phyloP scores from a whole-genome alignment of 306 rosid genomes.

The Glycyrrhiza uralensis region DNA sequence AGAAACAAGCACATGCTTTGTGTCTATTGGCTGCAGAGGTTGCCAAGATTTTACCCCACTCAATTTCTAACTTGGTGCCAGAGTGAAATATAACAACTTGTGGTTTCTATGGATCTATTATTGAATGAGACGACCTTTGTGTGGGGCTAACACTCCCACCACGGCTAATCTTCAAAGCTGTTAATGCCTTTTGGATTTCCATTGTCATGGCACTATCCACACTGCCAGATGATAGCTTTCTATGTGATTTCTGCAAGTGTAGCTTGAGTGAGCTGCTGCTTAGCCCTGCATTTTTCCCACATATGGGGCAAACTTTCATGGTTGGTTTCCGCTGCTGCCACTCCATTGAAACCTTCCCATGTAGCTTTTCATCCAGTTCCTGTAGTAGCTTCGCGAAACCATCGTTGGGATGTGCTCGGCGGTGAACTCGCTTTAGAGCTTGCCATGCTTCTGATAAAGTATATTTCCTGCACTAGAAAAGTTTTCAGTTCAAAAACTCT shows the following conservation, averaged over 20 bases:
- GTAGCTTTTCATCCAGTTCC: constrained; percentile 59
- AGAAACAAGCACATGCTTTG: background rate
- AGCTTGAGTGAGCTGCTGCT: constrained; percentile 95
- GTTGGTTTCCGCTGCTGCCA: constrained; percentile 87
- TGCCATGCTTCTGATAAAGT: constrained; percentile 80
- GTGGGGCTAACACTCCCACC: constrained; percentile 73
- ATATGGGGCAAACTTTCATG: constrained; percentile 89
- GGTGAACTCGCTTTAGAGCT: constrained; percentile 71
- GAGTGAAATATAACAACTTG: background rate
- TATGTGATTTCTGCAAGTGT: constrained; percentile 87
- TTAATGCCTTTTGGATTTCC: constrained; percentile 80
- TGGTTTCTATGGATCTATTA: constrained; percentile 32
- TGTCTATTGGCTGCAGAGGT: background rate
- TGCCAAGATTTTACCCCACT: background rate
- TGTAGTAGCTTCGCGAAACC: constrained; percentile 70
- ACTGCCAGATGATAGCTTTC: constrained; percentile 84
- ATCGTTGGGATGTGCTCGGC: constrained; percentile 92
- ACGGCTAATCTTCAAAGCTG: constrained; percentile 60
- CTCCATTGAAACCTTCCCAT: constrained; percentile 85
- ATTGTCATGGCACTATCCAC: constrained; percentile 94
- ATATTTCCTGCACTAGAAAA: constrained; percentile 53
- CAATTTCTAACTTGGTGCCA: background rate
- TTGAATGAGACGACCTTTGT: constrained; percentile 49
- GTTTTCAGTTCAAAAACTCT: background rate
- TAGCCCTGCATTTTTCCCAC: constrained; percentile 87